phyloP scores from a whole-genome alignment of 768 basidiomycete genomes.

The Podaxis sp. region DNA sequence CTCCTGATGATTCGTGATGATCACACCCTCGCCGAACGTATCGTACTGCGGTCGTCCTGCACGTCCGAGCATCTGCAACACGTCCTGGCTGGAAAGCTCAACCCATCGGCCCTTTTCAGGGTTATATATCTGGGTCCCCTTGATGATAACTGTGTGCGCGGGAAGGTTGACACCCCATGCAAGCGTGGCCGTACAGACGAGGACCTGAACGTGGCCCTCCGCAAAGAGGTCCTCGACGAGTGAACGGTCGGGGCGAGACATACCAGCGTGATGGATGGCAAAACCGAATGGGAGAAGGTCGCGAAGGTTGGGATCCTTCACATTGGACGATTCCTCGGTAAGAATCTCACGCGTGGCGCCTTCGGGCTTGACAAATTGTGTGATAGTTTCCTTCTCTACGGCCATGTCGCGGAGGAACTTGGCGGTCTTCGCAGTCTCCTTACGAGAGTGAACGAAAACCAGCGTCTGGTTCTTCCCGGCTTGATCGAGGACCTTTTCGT shows the following conservation, averaged over 20 bases:
- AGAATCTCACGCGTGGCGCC: constrained; percentile 90
- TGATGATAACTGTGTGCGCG: constrained; percentile 98
- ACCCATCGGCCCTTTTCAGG: constrained; percentile 99
- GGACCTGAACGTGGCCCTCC: constrained; percentile 88
- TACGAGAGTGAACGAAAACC: constrained; percentile 97
- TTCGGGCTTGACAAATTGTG: constrained; percentile 93
- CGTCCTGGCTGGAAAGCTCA: constrained; percentile 93
- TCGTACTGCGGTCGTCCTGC: constrained; percentile 98
- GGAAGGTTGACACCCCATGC: constrained; percentile 99
- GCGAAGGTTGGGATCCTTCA: constrained; percentile 78
- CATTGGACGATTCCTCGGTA: constrained; percentile 77
- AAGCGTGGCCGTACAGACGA: constrained; percentile 96
- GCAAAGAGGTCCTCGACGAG: constrained; percentile 94
- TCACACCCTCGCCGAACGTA: constrained; percentile 95
- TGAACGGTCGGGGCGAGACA: constrained; percentile 87
- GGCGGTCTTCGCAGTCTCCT: constrained; percentile 97
- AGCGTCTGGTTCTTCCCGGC: constrained; percentile 85
- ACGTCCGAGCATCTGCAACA: constrained; percentile 97
- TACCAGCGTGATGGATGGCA: constrained; percentile 97
- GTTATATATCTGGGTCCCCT: constrained; percentile 99
- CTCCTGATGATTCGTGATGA: constrained; percentile 97
- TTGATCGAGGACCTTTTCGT: constrained; percentile 97
- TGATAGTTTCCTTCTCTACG: constrained; percentile 94
- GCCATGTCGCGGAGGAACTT: constrained; percentile 93
- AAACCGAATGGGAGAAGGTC: constrained; percentile 96